phyloP scores from a whole-genome alignment of 371 early-diverging fungal genomes.

The Sporodiniella umbellata region DNA sequence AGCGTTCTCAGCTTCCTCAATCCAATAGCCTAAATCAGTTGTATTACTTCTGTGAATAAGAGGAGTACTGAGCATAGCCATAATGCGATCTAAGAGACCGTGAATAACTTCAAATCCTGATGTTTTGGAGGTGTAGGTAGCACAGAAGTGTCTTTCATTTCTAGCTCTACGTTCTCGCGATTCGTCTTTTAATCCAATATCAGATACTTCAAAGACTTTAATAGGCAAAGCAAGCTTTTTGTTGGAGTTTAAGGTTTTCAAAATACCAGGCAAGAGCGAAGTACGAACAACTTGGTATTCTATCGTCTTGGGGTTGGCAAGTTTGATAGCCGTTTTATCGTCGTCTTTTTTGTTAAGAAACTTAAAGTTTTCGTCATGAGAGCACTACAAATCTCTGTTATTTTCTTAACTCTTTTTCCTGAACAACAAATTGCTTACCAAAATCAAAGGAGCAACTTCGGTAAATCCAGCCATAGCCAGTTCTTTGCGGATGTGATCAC shows the following conservation, averaged over 20 bases:
- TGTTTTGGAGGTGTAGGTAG: constrained; percentile 83
- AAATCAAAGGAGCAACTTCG: constrained; percentile 94
- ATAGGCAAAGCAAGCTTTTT: constrained; percentile 91
- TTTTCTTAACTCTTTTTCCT: background rate
- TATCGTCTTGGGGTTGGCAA: constrained; percentile 95
- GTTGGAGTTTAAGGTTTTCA: constrained; percentile 96
- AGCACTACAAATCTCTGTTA: constrained; percentile 61
- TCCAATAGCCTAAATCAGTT: constrained; percentile 70
- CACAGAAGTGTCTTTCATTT: constrained; percentile 92
- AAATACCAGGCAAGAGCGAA: constrained; percentile 91
- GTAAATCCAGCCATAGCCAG: constrained; percentile 93
- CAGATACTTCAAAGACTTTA: constrained; percentile 97
- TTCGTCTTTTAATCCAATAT: constrained; percentile 90
- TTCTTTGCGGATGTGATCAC: constrained; percentile 88
- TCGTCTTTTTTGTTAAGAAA: constrained; percentile 79
- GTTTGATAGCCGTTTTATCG: constrained; percentile 77
- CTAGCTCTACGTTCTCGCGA: constrained; percentile 76
- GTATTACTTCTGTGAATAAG: constrained; percentile 43
- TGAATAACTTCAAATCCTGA: constrained; percentile 96
- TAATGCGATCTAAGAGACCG: constrained; percentile 88
- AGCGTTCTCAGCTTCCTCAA: constrained; percentile 74
- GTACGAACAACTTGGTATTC: constrained; percentile 97
- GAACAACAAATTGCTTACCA: constrained; percentile 54
- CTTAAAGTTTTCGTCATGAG: constrained; percentile 94
- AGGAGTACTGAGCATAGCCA: constrained; percentile 73